Base-by-base conservation (phyloP, 805 yeast genomes). In the Metschnikowia orientalis region DNA sequence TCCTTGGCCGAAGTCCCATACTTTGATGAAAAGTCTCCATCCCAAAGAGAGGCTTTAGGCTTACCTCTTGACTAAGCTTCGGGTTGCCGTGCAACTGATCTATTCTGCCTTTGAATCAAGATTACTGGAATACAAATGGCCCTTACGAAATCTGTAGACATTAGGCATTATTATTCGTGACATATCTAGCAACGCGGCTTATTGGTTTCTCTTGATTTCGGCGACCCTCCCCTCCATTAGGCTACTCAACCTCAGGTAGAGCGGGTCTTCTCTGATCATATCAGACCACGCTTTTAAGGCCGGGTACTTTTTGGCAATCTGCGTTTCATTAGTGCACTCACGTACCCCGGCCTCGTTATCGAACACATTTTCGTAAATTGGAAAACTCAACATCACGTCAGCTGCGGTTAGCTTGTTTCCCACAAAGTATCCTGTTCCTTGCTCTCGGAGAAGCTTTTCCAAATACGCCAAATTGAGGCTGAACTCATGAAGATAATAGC, bases 1-100 rank as follows among this genome's bases (percentile, higher is more conserved):
- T 53, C 78, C 1, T 61, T 75, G 40, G 81, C 76, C 13, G 79
- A 75, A 41, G 48, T 56, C 30, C 81, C 81, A 2, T 64, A 34
- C 55, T 75, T 65, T 48, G 77, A 73, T 44, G 63, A 67, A 17
- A 49, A 57, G 4, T 69, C 76, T 3, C 69, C 67, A 47, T 67
- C 75, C 21, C 78, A 72, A 47, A 69, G 79, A 54, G 71, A 73
- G 49, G 63, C 75, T 8, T 54, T 72, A 38, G 76, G 77, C 3
- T 50, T 57, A 38, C 34, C 50, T 2, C 51, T 50, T 37, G 37
- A 51, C 30, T 50, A 43, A 26, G 15, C n/a, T n/a, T n/a, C n/a
- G n/a, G n/a, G n/a, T n/a, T n/a, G n/a, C n/a, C n/a, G n/a, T n/a
- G n/a, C n/a, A n/a, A n/a, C n/a, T n/a, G n/a, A n/a, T n/a, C n/a